Conservation (phyloP, 257 asterid species). For the Coffea canephora region DNA sequence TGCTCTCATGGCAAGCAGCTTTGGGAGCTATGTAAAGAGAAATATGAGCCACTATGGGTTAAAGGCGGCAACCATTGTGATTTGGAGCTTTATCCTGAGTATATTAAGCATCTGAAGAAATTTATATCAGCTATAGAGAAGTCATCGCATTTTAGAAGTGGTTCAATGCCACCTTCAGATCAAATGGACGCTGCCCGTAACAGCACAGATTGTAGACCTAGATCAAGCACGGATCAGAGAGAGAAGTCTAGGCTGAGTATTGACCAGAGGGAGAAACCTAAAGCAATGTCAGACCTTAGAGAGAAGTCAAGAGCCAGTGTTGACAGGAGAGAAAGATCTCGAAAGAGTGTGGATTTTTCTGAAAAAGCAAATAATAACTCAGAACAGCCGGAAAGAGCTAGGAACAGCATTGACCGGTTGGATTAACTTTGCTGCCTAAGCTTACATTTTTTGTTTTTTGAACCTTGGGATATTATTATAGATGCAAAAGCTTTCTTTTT, state of each 20-base stretch:
- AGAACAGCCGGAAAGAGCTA: slow-evolving; percentile 79
- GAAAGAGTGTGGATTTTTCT: slow-evolving; percentile 48
- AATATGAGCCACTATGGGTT: slow-evolving; percentile 93
- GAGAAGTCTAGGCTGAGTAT: slow-evolving; percentile 75
- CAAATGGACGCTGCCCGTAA: slow-evolving; percentile 48
- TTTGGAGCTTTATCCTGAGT: slow-evolving; percentile 89
- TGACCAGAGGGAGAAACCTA: slow-evolving; percentile 66
- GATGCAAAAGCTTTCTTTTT: slow-evolving; percentile 18
- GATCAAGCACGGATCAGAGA: slow-evolving; percentile 73
- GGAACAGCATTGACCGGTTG: slow-evolving; percentile 99
- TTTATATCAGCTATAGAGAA: slow-evolving; percentile 75
- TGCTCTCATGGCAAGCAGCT: slow-evolving; percentile 92
- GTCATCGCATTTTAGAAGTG: slow-evolving; percentile 51
- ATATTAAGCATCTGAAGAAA: slow-evolving; percentile 85
- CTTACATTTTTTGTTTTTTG: slow-evolving; percentile 12
- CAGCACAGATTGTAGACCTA: slow-evolving; percentile 72
- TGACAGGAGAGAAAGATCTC: slow-evolving; percentile 69
- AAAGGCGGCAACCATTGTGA: slow-evolving; percentile 93
- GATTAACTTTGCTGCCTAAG: slow-evolving; percentile 41
- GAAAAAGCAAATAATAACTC: slow-evolving; percentile 50
- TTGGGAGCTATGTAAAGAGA: slow-evolving; percentile 84
- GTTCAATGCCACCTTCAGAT: slow-evolving; percentile 38
- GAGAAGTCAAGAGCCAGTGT: slow-evolving; percentile 66
- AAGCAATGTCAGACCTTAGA: slow-evolving; percentile 55
- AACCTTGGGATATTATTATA: slow-evolving; percentile 19